These are phyloP conservation scores for Alternaria tenuissima DNA, from an alignment of 2,329 filamentous ascomycete genomes.

Conservation along the genomic window DNA sequence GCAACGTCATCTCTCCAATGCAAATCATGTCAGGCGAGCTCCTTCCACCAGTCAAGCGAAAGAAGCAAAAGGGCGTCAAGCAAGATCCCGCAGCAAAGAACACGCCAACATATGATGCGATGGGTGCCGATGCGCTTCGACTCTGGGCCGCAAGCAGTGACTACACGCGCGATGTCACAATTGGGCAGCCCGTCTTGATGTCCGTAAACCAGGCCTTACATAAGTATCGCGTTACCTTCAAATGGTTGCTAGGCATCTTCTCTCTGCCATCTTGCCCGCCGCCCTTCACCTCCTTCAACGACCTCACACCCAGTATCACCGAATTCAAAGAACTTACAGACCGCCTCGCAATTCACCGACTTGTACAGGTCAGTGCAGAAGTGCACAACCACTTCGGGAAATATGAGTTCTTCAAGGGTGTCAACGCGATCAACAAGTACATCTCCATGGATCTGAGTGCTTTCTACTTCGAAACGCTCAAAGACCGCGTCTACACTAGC, in stretches of 20 bases:
- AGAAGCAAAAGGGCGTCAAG: constrained; percentile 60
- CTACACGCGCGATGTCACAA: constrained; percentile 85
- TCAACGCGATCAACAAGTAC: constrained; percentile 79
- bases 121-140: constrained; percentile 86
- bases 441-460: constrained; percentile 83
- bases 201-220: constrained; percentile 78
- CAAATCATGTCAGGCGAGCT: constrained; percentile 87
- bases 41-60: constrained; percentile 72
- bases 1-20: constrained; percentile 82
- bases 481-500: constrained; percentile 90
- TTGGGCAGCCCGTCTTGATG: constrained; percentile 79
- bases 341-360: constrained; percentile 78
- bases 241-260: constrained; percentile 81
- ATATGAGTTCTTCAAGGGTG: constrained; percentile 83
- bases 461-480: constrained; percentile 92
- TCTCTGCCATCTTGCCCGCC: constrained; percentile 52
- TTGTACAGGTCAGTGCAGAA: constrained; percentile 70
- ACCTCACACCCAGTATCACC: constrained; percentile 17
- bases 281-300: constrained; percentile 34
- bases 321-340: constrained; percentile 39
- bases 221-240: constrained; percentile 89
- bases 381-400: constrained; percentile 72
- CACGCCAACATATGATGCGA: constrained; percentile 66
- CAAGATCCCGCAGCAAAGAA: constrained; percentile 41
- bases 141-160: constrained; percentile 93